Conservation (phyloP, 345 rosid genomes). For the Aquilaria yunnanensis region DNA sequence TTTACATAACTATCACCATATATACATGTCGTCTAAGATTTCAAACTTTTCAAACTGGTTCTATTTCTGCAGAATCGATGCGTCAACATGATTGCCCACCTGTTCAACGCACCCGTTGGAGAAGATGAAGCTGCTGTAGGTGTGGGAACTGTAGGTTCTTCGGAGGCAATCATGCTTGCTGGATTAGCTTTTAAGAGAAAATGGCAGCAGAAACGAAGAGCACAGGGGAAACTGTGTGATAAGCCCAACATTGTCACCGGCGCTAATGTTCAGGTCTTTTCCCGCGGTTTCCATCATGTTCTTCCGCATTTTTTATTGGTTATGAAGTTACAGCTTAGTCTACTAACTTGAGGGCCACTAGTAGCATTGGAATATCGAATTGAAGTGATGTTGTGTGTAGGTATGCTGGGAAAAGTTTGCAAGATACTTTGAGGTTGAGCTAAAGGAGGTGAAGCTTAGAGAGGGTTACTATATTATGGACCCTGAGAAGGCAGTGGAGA, state of each 20-base stretch:
- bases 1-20: too few species aligned
- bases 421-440: slow-evolving; percentile 78
- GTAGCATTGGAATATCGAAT: too few species aligned
- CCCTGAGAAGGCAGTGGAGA: slow-evolving; percentile 53
- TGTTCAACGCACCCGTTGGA: slow-evolving; percentile 62
- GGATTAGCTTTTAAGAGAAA: slow-evolving; percentile 73
- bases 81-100: slow-evolving; percentile 72
- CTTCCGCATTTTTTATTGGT: background rate
- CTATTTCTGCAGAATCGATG: slow-evolving; percentile 53
- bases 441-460: slow-evolving; percentile 67
- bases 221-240: slow-evolving; percentile 44
- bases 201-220: slow-evolving; percentile 59
- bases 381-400: slow-evolving; percentile 12
- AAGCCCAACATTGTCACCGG: slow-evolving; percentile 80
- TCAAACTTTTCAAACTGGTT: too few species aligned
- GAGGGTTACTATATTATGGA: slow-evolving; percentile 69
- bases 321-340: too few species aligned
- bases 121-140: slow-evolving; percentile 62
- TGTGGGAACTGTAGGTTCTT: slow-evolving; percentile 71
- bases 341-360: too few species aligned
- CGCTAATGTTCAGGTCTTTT: slow-evolving; percentile 63
- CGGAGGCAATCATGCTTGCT: slow-evolving; percentile 80
- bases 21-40: too few species aligned
- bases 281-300: background rate
- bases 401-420: slow-evolving; percentile 90